Base-by-base conservation (phyloP, 768 basidiomycete genomes). In the Phylloporus scabripes region DNA sequence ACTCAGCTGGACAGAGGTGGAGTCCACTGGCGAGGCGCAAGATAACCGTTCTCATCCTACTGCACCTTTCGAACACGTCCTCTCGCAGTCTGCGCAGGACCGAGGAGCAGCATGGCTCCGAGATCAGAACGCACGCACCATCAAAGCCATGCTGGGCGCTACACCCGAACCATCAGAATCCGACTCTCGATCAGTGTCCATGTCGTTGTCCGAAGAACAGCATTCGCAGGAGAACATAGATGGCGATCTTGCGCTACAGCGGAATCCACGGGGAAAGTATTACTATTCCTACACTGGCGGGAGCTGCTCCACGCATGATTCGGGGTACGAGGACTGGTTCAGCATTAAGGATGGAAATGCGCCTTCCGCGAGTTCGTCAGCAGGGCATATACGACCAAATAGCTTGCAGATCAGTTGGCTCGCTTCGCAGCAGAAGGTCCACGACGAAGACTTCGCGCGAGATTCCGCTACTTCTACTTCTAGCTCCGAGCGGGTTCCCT, bases 61-160 rank as follows among this genome's bases (percentile, higher is more conserved):
- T 38, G 60, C 74, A 5, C 67, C 78, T 18, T 67, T 72, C 38
- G 59, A 64, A 48, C 58, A 60, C 6, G 73, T 74, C 3, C 65
- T 73, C 21, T 64, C 77, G 20, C 53, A 70, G 23, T 70, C 74
- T n/a, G 75, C 76, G 6, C 75, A 74, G 47, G 82, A 85, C 60
- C 79, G 87, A 8, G 87, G 88, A 0, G 80, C 79, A 7, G 79
- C 84, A 23, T 94, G 92, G 92, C 65, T 95, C 38, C 77, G 79
- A 31, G 90, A 93, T 57, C 92, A 95, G 65, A 87, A 81, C 43
- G 75, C 80, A 28, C 78, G 87, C 11, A 74, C 77, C 0, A 74
- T 83, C 43, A 77, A 79, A 39, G 75, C 76, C 17, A 80, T 80
- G 71, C 69, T 85, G 7, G 85, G 84, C 15, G 62, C 67, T 32